A percentile compares a stretch with the other conserved stretches of the same genome.
phyloP scores from a whole-genome alignment of 73 alveolate species.

The Diophrys appendiculata region DNA sequence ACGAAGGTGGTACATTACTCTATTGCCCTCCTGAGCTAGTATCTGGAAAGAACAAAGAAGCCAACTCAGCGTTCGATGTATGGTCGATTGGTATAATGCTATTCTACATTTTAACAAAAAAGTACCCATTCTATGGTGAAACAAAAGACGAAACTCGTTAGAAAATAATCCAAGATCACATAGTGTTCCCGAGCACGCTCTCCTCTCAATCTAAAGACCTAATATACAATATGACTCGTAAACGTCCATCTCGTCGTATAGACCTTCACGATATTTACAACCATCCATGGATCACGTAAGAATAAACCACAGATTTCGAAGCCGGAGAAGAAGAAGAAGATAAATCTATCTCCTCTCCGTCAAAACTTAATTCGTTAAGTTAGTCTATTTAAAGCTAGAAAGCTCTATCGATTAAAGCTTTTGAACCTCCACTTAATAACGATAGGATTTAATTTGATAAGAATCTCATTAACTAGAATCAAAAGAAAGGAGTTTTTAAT shows the following conservation, averaged over 20 bases:
- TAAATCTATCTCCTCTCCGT: too few relatives aligned
- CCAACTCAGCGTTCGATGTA: not conserved
- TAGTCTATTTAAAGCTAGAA: not conserved
- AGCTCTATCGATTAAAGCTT: not conserved
- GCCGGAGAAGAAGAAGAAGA: not conserved
- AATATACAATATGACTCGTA: not conserved
- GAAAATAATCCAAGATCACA: not conserved
- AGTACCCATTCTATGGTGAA: slow-evolving; percentile 2
- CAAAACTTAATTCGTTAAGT: too few relatives aligned
- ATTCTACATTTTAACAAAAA: not conserved
- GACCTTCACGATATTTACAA: not conserved
- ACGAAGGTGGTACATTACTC: slow-evolving; percentile 54
- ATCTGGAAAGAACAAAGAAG: not conserved
- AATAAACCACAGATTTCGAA: not conserved
- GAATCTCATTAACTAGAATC: not conserved
- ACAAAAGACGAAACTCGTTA: not conserved
- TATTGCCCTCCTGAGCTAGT: slow-evolving; percentile 62
- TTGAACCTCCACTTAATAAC: not conserved
- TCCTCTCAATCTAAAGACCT: not conserved
- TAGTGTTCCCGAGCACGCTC: not conserved
- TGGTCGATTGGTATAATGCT: slow-evolving; percentile 12
- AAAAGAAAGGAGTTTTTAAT: too few relatives aligned
- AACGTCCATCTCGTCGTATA: not conserved
- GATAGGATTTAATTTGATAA: too few relatives aligned
- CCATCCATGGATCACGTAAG: not conserved